Percentiles rank a stretch among this genome's conserved stretches.
phyloP scores from a whole-genome alignment of 1,284 basidiomycete species.

The Melanopsichium pennsylvanicum region DNA sequence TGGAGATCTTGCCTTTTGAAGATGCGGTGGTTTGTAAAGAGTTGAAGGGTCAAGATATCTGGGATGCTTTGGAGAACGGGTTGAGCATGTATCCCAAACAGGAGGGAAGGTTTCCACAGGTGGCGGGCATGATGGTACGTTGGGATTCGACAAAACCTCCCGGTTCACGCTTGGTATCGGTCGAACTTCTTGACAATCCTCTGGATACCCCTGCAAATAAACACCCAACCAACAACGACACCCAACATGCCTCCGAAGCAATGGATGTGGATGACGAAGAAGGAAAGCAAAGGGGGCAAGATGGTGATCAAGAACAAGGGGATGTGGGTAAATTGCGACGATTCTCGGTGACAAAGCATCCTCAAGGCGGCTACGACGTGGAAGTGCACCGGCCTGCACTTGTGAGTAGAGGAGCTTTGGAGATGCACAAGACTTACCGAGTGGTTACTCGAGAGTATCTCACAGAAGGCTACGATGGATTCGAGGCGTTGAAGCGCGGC shows the following conservation, averaged over 20 bases:
- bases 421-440: constrained; percentile 70
- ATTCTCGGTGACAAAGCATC: constrained; percentile 29
- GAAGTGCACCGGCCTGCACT: constrained; percentile 45
- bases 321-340: constrained; percentile 22
- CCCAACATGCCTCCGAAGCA: too few relatives aligned
- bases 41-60: constrained; percentile 80
- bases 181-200: constrained; percentile 48
- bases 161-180: constrained; percentile 49
- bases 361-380: constrained; percentile 28
- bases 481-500: constrained; percentile 74
- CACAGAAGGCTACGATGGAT: constrained; percentile 78
- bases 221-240: too few relatives aligned
- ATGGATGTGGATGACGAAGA: constrained; percentile 27
- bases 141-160: constrained; percentile 79
- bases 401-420: constrained; percentile 35
- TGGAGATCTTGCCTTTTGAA: constrained; percentile 88
- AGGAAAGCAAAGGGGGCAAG: too few relatives aligned
- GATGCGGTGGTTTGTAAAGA: constrained; percentile 82
- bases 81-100: constrained; percentile 85
- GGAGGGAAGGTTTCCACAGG: constrained; percentile 88
- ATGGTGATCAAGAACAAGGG: neutral
- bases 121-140: constrained; percentile 83
- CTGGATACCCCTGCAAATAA: constrained; percentile 15
- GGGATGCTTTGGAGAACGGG: constrained; percentile 80
- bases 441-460: constrained; percentile 81